These are phyloP conservation scores for Trichopus zeylanicus DNA, from an alignment of 116 monocot species.

Conservation along the genomic window DNA sequence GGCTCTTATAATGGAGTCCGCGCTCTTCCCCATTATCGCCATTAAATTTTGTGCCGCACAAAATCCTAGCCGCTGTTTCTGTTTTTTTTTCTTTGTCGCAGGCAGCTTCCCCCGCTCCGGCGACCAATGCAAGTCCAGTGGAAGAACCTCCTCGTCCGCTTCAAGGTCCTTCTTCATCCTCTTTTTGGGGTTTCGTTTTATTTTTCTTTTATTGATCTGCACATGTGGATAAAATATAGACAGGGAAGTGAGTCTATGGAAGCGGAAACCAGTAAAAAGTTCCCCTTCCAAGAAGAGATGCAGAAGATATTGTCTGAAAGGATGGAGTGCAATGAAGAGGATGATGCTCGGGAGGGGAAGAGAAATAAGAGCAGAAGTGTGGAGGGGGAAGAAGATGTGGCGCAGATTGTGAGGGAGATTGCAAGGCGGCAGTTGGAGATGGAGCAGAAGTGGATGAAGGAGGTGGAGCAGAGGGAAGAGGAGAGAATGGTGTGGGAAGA, in stretches of 20 bases:
- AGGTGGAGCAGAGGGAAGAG: slow-evolving; percentile 33
- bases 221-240: not conserved
- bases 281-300: slow-evolving; percentile 58
- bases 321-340: slow-evolving; percentile 20
- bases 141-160: slow-evolving; percentile 93
- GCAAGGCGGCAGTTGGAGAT: slow-evolving; percentile 32
- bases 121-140: slow-evolving; percentile 99
- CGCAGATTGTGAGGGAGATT: slow-evolving; percentile 25
- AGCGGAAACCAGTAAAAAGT: slow-evolving; percentile 21
- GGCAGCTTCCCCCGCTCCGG: slow-evolving; percentile 59
- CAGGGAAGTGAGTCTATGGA: slow-evolving; percentile 19
- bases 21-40: too few relatives aligned
- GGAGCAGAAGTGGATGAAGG: slow-evolving; percentile 33
- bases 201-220: too few relatives aligned
- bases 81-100: too few relatives aligned
- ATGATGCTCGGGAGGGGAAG: slow-evolving; percentile 9
- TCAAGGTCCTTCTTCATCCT: slow-evolving; percentile 77
- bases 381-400: slow-evolving; percentile 10
- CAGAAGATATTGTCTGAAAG: slow-evolving; percentile 34
- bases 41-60: slow-evolving; percentile 53
- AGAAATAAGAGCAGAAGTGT: not conserved
- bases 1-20: too few relatives aligned
- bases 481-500: slow-evolving; percentile 37
- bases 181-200: too few relatives aligned
- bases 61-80: slow-evolving; percentile 42